Base-by-base conservation (phyloP, 306 rosid species). In the Fragaria nilgerrensis region DNA sequence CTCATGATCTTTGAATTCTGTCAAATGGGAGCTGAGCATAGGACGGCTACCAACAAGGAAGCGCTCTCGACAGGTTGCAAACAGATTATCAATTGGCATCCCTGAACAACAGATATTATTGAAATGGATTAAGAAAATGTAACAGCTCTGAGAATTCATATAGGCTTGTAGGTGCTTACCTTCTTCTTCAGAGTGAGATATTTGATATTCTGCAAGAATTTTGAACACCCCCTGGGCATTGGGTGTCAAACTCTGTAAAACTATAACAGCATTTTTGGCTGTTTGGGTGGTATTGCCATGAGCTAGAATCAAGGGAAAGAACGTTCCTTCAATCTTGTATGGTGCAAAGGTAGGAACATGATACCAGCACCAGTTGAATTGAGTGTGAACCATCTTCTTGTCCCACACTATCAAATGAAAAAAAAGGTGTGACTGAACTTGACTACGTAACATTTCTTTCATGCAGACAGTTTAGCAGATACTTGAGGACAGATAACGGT, bases 281-380 rank as follows among this genome's bases (percentile, higher is more conserved):
- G 72, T 86, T 86, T 95, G 99, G 81, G 83, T 72, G 50, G 91
- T 85, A 68, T 86, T 83, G 23, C 96, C 92, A 67, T 92, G 94
- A 11, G 91, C 89, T 27, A 95, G 92, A 77, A 92, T 88, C 79
- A 89, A 67, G 61, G 99, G 97, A 79, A 87, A 89, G 82, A 89
- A 89, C 88, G 83, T 86, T 75, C 92, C 96, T 92, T 95, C 97
- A 34, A 87, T 77, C 85, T 81, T 92, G 80, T 92, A 95, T 58
- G 96, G 88, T 6, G 89, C 87, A 81, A 90, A 95, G 55, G 99
- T 95, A 64, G 97, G 97, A 74, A 95, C 91, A 74, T 95, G 97
- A 84, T 88, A 78, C 99, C 99, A 95, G 80, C 88, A 86, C 99
- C 99, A 95, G 70, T 90, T 95, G 87, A 92, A 92, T 76, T 88